phyloP scores from a whole-genome alignment of 805 yeast genomes.

The Kurtzmaniella cleridarum region DNA sequence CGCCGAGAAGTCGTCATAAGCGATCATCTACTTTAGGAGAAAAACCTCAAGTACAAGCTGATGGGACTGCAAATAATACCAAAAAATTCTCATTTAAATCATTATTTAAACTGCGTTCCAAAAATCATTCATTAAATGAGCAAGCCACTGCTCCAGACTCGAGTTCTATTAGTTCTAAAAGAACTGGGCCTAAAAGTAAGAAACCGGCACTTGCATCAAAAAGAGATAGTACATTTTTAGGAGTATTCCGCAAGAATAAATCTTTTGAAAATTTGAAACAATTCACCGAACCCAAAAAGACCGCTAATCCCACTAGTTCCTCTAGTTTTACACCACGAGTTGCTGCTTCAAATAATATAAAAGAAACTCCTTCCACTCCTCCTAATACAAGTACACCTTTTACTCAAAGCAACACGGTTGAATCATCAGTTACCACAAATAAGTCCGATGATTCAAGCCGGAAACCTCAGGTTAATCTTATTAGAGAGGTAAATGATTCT shows the following conservation, averaged over 20 bases:
- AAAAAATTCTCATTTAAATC: constrained; percentile 35
- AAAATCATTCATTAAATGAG: constrained; percentile 20
- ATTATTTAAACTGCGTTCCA: constrained; percentile 33
- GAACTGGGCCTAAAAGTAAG: background rate
- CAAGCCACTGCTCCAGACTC: background rate
- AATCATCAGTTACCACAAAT: too few relatives aligned
- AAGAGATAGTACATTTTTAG: constrained; percentile 9
- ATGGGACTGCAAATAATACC: background rate
- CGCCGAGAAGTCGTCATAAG: background rate
- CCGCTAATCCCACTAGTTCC: too few relatives aligned
- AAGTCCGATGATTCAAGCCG: too few relatives aligned
- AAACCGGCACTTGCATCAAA: constrained; percentile 2
- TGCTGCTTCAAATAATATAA: background rate
- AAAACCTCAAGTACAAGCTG: constrained; percentile 6
- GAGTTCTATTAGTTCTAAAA: background rate
- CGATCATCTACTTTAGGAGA: constrained; percentile 11
- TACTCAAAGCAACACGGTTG: too few relatives aligned
- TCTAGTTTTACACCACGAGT: background rate
- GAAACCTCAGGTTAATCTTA: constrained; percentile 13
- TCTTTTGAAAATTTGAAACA: constrained; percentile 12
- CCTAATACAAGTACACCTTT: too few relatives aligned
- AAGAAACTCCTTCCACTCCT: background rate
- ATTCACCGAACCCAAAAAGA: background rate
- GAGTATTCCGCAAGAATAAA: constrained; percentile 18
- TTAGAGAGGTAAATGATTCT: constrained; percentile 25